Percentiles rank a stretch among this genome's conserved stretches.
Conservation (phyloP, 225 moss, liverwort and hornwort species). For the Sphagnum contortum region DNA sequence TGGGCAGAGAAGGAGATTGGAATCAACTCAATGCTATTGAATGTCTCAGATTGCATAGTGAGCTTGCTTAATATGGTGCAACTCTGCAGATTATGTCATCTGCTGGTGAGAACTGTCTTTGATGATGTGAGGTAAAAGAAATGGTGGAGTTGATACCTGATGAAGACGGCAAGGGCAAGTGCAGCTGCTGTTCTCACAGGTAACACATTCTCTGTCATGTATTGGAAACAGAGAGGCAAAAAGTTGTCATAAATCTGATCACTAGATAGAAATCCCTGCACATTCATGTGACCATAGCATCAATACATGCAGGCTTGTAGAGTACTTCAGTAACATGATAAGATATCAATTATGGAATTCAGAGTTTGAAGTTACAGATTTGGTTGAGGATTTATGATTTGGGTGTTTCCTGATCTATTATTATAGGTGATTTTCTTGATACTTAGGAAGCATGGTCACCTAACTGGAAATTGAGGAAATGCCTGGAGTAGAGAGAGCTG, state of each 20-base stretch:
- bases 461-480: slow-evolving; percentile 39
- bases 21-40: too few relatives aligned
- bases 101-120: too few relatives aligned
- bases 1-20: too few relatives aligned
- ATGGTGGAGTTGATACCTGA: slow-evolving; percentile 36
- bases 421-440: too few relatives aligned
- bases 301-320: too few relatives aligned
- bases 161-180: slow-evolving; percentile 74
- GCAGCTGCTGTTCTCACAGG: slow-evolving; percentile 82
- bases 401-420: too few relatives aligned
- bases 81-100: too few relatives aligned
- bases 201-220: slow-evolving; percentile 77
- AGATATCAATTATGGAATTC: too few relatives aligned
- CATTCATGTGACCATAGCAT: background rate
- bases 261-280: slow-evolving; percentile 84
- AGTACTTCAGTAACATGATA: too few relatives aligned
- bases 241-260: slow-evolving; percentile 85
- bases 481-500: slow-evolving; percentile 60
- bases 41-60: too few relatives aligned
- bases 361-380: background rate
- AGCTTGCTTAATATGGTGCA: too few relatives aligned
- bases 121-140: too few relatives aligned
- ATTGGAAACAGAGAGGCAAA: slow-evolving; percentile 88
- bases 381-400: background rate
- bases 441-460: background rate